Evolutionary conservation across 495 filamentous ascomycete genomes (phyloP), one percentile per base, ranked within the genome.

Genomic region (Geopyxis carbonaria): DNA sequence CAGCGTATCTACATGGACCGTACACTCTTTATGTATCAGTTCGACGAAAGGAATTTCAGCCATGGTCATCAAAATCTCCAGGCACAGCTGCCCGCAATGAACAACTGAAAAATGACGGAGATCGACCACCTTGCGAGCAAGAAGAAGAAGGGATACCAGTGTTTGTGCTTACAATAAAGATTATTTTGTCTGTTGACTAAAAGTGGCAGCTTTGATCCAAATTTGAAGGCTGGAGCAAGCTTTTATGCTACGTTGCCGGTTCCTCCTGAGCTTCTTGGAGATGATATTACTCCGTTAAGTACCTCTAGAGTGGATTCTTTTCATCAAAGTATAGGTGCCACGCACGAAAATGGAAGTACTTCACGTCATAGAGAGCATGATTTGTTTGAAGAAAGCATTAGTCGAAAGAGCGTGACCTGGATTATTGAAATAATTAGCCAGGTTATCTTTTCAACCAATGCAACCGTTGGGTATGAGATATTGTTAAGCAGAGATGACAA

Each of bases 1-100:
- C 89, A 33, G 89, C 89, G 25, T 97, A 93, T 54, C 72, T 97
- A 28, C 89, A 92, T 59, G 89, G 89, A 0, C 89, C 89, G 2
- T 97, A 97, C 57, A 92, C 75, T 1, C 67, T 95, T 6, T 81
- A 84, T 46, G 72, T 84, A 6, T 75, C 87, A 28, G 78, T 84
- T 13, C 34, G 51, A 51, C 38, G 63, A 68, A 36, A 45, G 38
- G 52, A 56, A 27, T 56, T 56, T 29, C 34, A 42, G 22, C 51
- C 52, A 4, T 56, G 47, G 51, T 11, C n/a, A 19, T 48, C 43
- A 2, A 31, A 29, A 13, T 42, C 50, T 4, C 48, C 44, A 14
- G 44, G 43, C 10, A 37, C 49, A 0, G 27, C 40, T 14, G 38
- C 20, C 15, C 34, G 39, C 9, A 25, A 42, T 6, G 41, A 44